Evolutionary conservation across 2,329 filamentous ascomycete species (phyloP).

Genomic region (Alternaria sp.): DNA sequence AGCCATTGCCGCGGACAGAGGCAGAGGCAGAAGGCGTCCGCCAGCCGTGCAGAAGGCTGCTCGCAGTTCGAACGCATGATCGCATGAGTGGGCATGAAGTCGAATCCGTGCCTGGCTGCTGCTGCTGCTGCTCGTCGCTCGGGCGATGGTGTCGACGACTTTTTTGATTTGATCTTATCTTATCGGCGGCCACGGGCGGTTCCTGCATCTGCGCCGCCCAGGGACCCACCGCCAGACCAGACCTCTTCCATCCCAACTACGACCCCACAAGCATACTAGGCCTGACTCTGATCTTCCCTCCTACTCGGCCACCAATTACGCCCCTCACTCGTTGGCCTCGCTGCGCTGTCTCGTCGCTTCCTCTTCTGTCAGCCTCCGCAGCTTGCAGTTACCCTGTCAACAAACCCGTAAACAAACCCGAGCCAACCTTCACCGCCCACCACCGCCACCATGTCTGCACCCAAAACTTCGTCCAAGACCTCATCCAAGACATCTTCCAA

Average conservation of each 20-base stretch:
- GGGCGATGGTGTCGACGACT: slow-evolving; percentile 11
- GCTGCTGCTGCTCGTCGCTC: slow-evolving; percentile 7
- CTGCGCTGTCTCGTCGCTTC: background rate
- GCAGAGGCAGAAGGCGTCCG: slow-evolving; percentile 39
- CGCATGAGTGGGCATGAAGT: slow-evolving; percentile 56
- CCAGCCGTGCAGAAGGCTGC: slow-evolving; percentile 52
- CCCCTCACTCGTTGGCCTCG: background rate
- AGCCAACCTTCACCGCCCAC: slow-evolving; percentile 8
- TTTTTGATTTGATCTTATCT: slow-evolving; percentile 34
- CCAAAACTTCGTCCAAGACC: slow-evolving; percentile 35
- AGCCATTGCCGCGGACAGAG: slow-evolving; percentile 31
- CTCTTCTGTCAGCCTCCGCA: background rate
- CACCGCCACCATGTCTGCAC: slow-evolving; percentile 40
- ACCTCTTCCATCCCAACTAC: slow-evolving; percentile 8
- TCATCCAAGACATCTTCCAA: slow-evolving; percentile 12
- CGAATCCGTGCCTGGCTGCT: slow-evolving; percentile 14
- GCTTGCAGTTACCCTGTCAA: slow-evolving; percentile 44
- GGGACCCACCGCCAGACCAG: slow-evolving; percentile 23
- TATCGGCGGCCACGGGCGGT: slow-evolving; percentile 23
- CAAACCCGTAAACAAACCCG: slow-evolving; percentile 38
- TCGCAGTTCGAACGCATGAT: slow-evolving; percentile 58
- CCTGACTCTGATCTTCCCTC: background rate
- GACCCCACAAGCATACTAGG: slow-evolving; percentile 9
- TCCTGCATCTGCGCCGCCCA: slow-evolving; percentile 18
- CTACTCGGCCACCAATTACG: background rate